A percentile compares a stretch with the other conserved stretches of the same genome.
phyloP scores from a whole-genome alignment of 2,329 filamentous ascomycete species.

The Plenodomus biglobosus region DNA sequence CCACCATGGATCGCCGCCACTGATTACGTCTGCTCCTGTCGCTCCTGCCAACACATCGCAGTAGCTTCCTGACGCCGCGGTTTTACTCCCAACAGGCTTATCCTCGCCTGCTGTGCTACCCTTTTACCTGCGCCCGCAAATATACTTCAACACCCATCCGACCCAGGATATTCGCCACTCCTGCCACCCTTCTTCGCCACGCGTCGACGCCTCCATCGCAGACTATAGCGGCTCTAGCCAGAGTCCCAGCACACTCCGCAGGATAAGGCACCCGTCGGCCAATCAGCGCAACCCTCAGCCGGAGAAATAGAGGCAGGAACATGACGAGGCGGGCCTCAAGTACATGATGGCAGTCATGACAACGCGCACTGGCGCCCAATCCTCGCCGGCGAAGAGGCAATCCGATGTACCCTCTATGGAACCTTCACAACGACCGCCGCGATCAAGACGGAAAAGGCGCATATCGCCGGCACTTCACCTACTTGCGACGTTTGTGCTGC shows the following conservation, averaged over 20 bases:
- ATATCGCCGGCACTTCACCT: constrained; percentile 6
- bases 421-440: constrained; percentile 35
- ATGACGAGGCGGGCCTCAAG: constrained; percentile 29
- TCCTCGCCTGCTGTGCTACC: constrained; percentile 20
- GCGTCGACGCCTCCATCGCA: not conserved
- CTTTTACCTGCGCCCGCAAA: constrained; percentile 5
- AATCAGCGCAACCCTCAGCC: constrained; percentile 1
- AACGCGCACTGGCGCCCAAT: constrained; percentile 22
- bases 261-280: not conserved
- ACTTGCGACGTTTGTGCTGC: constrained; percentile 24
- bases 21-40: constrained; percentile 11
- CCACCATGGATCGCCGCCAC: constrained; percentile 6
- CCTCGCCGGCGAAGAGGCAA: constrained; percentile 12
- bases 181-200: not conserved
- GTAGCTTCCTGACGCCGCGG: constrained; percentile 13
- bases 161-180: not conserved
- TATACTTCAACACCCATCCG: not conserved
- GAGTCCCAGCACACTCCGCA: not conserved
- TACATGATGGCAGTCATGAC: constrained; percentile 30
- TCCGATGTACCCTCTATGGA: constrained; percentile 30
- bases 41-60: constrained; percentile 22
- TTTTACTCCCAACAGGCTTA: constrained; percentile 20
- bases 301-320: constrained; percentile 17
- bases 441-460: constrained; percentile 29
- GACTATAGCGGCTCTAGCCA: not conserved